Evolutionary conservation across 1,139 yeast species (phyloP), one percentile per base, ranked within the genome.

Genomic region (Hansenula lynferdii): DNA sequence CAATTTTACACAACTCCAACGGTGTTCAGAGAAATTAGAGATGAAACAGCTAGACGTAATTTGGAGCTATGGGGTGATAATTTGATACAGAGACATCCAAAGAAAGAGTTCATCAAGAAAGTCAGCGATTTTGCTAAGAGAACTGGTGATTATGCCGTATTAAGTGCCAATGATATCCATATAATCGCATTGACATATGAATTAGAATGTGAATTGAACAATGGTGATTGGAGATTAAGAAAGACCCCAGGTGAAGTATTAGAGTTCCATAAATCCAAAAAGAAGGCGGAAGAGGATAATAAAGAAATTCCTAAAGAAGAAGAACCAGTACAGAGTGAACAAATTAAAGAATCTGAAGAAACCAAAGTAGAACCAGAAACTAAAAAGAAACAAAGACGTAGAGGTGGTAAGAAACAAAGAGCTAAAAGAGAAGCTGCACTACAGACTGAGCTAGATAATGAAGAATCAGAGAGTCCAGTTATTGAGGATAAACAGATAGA

Each of bases 121-220:
- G 95, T 89, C 11, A 67, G 74, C 10, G 76, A 72, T 8, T 90
- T 92, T 67, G 83, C 98, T 17, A 83, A 77, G 54, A 66, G 83
- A 40, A 90, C 98, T 1, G 98, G 99, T 56, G 99, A 94, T 65
- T 84, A 71, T 49, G 69, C 85, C 3, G 97, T 92, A 5, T 70
- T 94, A 43, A 86, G 96, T 46, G 75, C 80, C 12, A 90, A 95
- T 47, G 99, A 92, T 81, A 68, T 94, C 34, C 96, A 89, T 55
- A 81, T 94, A 41, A 73, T 94, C 44, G 98, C 99, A 0, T 69
- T 92, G 50, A 80, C 96, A 2, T 87, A 89, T 57, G 97, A 92
- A 58, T 62, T 94, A 37, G 96, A 90, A 49, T 69, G 71, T 34
- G 92, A 86, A 56, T 54, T 70, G 40, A 81, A 82, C 50, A 67